Evolutionary conservation across 495 filamentous ascomycete species (phyloP).

Genomic region (Penicillium paradoxum): DNA sequence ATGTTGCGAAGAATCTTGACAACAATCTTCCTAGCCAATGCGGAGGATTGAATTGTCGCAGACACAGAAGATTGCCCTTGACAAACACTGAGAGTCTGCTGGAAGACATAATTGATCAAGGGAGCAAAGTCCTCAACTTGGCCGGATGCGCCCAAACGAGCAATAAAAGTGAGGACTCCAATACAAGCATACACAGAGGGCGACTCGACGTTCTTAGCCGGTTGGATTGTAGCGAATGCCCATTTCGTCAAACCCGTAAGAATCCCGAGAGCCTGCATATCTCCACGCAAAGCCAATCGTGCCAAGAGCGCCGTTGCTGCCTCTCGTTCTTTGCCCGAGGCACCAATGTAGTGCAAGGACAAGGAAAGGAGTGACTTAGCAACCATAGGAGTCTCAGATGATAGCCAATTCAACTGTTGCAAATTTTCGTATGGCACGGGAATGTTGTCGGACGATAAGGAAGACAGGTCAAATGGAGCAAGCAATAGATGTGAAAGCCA

Average conservation of each 20-base stretch:
- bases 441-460: conserved; percentile 63
- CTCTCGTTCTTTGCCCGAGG: conserved; percentile 79
- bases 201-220: conserved; percentile 25
- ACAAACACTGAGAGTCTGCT: conserved; percentile 38
- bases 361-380: conserved; percentile 64
- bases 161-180: conserved; percentile 73
- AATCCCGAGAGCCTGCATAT: conserved; percentile 78
- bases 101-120: conserved; percentile 47
- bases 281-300: conserved; percentile 70
- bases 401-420: conserved; percentile 18
- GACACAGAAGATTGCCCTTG: conserved; percentile 38
- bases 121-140: conserved; percentile 49
- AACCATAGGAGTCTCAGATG: conserved; percentile 57
- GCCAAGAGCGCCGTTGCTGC: conserved; percentile 79
- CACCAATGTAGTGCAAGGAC: conserved; percentile 63
- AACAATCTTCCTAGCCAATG: conserved; percentile 69
- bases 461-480: conserved; percentile 86
- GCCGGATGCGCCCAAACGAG: conserved; percentile 59
- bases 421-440: conserved; percentile 28
- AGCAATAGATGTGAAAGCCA: conserved; percentile 92
- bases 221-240: conserved; percentile 56
- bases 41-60: conserved; percentile 55
- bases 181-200: conserved; percentile 56
- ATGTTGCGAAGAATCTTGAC: conserved; percentile 79
- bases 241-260: conserved; percentile 60